phyloP scores from a whole-genome alignment of 192 early-diverging fungal species.

The Coemansia sp. region DNA sequence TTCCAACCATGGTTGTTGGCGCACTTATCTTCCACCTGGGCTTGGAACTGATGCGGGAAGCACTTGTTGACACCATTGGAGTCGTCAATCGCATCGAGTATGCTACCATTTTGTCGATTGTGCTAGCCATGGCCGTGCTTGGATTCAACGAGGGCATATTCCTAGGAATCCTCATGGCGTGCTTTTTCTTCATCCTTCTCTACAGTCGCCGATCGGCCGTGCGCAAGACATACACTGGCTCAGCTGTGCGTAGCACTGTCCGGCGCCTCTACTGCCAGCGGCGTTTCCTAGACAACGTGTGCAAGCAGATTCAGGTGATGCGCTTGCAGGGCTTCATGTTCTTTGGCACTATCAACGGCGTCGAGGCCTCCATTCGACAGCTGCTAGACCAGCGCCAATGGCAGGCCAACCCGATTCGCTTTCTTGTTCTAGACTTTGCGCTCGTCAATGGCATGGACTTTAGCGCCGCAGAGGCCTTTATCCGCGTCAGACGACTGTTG shows the following conservation, averaged over 20 bases:
- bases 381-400: constrained; percentile 66
- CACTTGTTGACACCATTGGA: constrained; percentile 83
- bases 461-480: constrained; percentile 88
- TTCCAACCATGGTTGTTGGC: constrained; percentile 94
- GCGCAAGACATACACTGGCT: constrained; percentile 68
- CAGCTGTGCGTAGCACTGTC: constrained; percentile 81
- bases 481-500: constrained; percentile 78
- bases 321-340: constrained; percentile 96
- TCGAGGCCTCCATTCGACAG: constrained; percentile 71
- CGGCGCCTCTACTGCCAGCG: constrained; percentile 88
- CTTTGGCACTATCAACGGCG: constrained; percentile 91
- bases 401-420: constrained; percentile 76
- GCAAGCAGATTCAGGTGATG: constrained; percentile 84
- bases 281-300: constrained; percentile 80
- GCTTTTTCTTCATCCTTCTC: constrained; percentile 90
- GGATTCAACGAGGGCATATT: constrained; percentile 99
- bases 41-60: constrained; percentile 90
- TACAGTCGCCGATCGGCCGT: constrained; percentile 69
- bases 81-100: constrained; percentile 90
- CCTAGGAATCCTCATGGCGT: constrained; percentile 89
- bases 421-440: constrained; percentile 87
- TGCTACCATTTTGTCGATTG: constrained; percentile 82
- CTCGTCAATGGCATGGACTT: constrained; percentile 89
- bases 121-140: constrained; percentile 82
- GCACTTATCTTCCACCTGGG: constrained; percentile 96